Base-by-base conservation (phyloP, 371 early-diverging fungal genomes). In the Nosema bombycis region DNA sequence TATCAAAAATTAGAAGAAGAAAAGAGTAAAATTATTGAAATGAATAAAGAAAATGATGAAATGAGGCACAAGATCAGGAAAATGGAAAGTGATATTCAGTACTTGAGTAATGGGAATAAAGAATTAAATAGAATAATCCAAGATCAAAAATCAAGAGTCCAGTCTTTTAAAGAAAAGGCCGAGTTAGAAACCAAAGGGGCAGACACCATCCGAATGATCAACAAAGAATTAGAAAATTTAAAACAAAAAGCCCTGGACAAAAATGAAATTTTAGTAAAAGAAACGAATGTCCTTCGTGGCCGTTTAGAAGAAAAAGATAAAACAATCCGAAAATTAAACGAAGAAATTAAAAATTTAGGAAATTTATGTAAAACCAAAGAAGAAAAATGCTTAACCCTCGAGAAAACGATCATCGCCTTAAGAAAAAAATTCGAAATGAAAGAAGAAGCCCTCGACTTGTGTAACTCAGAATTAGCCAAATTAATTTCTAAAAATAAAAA, bases 391-490 rank as follows among this genome's bases (percentile, higher is more conserved):
- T 58, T 72, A 18, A 55, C 69, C 18, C 46, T 79, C 21, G 71
- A 78, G 32, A 77, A 78, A 60, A 74, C 34, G n/a, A 73, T 63
- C 38, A 75, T 55, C 30, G 21, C 65, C 1, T 57, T 81, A 32
- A 63, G 70, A 61, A 81, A 79, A 57, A 61, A 78, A 38, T 28
- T 80, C 15, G 80, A 79, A 32, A 38, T 75, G 15, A 81, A 82
- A 67, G 82, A 84, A 2, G 78, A 72, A 30, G 65, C 78, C 18
- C 30, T 85, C 18, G 46, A 56, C 4, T 21, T 78, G n/a, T 82
- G 83, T 74, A 85, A 82, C 38, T 23, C 18, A n/a, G 85, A 85
- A 58, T 36, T 83, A 12, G 54, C 75, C 18, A 79, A 78, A 34
- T 6, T 83, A 36, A 55, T 83, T 58, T 30, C 32, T 21, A 73